phyloP scores from a whole-genome alignment of 1,284 basidiomycete species.

The Rhodotorula sp. region DNA sequence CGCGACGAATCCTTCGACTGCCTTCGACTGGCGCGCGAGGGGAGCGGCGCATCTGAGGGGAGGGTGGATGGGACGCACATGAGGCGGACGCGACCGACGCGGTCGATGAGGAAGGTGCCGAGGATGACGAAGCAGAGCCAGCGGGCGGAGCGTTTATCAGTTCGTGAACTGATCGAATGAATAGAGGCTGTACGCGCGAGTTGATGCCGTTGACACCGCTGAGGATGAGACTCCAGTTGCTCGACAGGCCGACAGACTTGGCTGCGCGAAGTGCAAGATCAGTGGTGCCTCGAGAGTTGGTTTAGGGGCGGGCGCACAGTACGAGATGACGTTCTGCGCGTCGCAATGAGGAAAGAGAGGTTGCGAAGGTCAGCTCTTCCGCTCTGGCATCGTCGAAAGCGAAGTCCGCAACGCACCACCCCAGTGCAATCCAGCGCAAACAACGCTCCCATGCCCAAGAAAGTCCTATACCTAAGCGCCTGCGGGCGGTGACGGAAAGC shows the following conservation, averaged over 20 bases:
- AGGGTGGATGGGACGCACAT: background rate
- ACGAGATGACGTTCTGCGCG: background rate
- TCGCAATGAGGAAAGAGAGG: too few relatives aligned
- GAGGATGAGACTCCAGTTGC: conserved; percentile 10
- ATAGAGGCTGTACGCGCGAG: background rate
- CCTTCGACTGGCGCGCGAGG: background rate
- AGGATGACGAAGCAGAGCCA: conserved; percentile 4
- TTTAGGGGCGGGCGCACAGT: background rate
- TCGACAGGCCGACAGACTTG: background rate
- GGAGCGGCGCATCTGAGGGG: conserved; percentile 5
- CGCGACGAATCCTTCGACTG: conserved; percentile 1
- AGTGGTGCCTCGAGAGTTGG: background rate
- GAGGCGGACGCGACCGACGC: conserved; percentile 10
- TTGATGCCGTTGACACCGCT: conserved; percentile 9
- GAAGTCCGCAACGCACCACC: background rate
- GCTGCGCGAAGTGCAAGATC: background rate
- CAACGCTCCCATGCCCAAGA: conserved; percentile 5
- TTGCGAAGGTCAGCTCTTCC: too few relatives aligned
- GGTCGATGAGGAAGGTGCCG: conserved; percentile 9
- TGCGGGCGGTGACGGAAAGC: background rate
- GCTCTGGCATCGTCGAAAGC: too few relatives aligned
- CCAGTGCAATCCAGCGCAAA: conserved; percentile 5
- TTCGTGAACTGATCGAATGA: too few relatives aligned
- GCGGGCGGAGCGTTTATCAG: background rate
- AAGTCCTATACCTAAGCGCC: conserved; percentile 5